These are phyloP conservation scores for Phyllosticta citribraziliensis DNA, from an alignment of 2,329 filamentous ascomycete genomes.

Conservation along the genomic window DNA sequence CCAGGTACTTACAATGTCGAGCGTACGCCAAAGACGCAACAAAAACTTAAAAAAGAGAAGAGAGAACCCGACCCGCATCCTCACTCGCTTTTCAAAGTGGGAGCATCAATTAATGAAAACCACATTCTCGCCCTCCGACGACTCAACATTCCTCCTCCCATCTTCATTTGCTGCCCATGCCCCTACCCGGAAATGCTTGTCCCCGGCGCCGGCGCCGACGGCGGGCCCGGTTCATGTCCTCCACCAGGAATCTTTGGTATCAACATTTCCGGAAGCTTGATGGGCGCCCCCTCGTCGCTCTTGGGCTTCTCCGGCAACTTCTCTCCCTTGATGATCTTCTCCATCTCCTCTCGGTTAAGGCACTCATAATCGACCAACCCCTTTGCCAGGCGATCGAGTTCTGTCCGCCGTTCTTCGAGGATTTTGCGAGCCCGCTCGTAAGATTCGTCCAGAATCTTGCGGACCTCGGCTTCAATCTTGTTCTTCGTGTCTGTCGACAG, in stretches of 20 bases:
- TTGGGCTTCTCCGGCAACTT: constrained; percentile 61
- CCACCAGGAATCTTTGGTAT: constrained; percentile 13
- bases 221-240: not conserved
- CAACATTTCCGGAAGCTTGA: constrained; percentile 54
- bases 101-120: not conserved
- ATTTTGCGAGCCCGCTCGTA: constrained; percentile 63
- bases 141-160: not conserved
- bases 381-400: constrained; percentile 78
- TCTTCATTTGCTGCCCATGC: constrained; percentile 7
- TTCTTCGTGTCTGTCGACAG: constrained; percentile 81
- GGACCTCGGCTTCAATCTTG: constrained; percentile 80
- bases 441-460: constrained; percentile 71
- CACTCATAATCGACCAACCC: constrained; percentile 94
- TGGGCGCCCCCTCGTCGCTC: constrained; percentile 37
- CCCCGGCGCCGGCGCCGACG: constrained; percentile 3
- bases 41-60: not conserved
- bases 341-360: constrained; percentile 76
- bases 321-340: constrained; percentile 81
- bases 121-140: not conserved
- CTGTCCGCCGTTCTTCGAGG: constrained; percentile 64
- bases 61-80: not conserved
- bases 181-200: constrained; percentile 4
- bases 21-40: not conserved
- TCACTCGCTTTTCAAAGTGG: not conserved
- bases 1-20: not conserved